A percentile compares a stretch with the other conserved stretches of the same genome.
Conservation (phyloP, 2,329 filamentous ascomycete genomes). For the Aspergillus brunneoviolaceus region DNA sequence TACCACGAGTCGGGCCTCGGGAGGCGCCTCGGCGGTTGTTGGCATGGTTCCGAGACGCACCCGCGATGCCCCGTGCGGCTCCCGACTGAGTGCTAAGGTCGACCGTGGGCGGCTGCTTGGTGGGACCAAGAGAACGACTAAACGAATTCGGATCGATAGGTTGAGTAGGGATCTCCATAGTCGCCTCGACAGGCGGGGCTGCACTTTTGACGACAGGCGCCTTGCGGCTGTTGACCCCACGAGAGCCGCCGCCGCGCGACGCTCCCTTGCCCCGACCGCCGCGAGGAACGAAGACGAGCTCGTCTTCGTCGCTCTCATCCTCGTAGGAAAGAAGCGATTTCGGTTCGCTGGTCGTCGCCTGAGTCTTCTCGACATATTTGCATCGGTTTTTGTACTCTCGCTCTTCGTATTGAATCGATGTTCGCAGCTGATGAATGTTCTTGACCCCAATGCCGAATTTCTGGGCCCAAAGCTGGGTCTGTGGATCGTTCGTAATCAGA, state of each 20-base stretch:
- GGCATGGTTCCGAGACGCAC: constrained; percentile 33
- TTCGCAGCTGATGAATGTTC: constrained; percentile 50
- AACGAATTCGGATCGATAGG: constrained; percentile 52
- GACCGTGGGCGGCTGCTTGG: constrained; percentile 29
- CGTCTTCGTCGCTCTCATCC: constrained; percentile 50
- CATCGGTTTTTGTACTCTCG: constrained; percentile 47
- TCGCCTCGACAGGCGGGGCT: constrained; percentile 28
- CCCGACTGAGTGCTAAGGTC: constrained; percentile 36
- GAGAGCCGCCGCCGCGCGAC: constrained; percentile 27
- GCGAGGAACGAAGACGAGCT: constrained; percentile 48
- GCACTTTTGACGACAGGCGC: constrained; percentile 24
- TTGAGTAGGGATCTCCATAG: constrained; percentile 45
- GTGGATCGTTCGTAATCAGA: constrained; percentile 46
- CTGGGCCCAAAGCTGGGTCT: constrained; percentile 46
- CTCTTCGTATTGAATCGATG: constrained; percentile 49
- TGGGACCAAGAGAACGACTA: constrained; percentile 40
- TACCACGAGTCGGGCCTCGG: constrained; percentile 37
- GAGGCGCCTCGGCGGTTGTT: constrained; percentile 36
- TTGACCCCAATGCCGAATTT: constrained; percentile 50
- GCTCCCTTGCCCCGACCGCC: constrained; percentile 37
- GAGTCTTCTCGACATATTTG: constrained; percentile 47
- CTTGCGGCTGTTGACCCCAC: constrained; percentile 33
- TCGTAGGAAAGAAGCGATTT: constrained; percentile 49
- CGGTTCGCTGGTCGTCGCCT: constrained; percentile 35
- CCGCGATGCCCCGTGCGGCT: constrained; percentile 35